Base-by-base conservation (phyloP, 2,329 filamentous ascomycete species). In the Fusarium sp. region DNA sequence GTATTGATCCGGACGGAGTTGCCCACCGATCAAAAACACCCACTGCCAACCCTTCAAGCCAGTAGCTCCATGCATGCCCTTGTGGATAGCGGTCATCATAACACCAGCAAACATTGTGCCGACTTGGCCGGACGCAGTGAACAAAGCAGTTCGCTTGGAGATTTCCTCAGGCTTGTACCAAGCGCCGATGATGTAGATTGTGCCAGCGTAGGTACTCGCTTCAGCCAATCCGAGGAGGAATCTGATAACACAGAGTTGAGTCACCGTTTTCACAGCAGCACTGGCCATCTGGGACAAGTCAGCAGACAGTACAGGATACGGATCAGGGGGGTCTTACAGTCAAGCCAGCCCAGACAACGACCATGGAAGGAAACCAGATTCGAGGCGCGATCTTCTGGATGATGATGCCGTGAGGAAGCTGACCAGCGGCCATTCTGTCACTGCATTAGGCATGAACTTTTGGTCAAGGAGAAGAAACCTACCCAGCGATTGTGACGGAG, bases 51-150 rank as follows among this genome's bases (percentile, higher is more conserved):
- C 83, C 8, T 51, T 50, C 0, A 71, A 40, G 5, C 80, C 78
- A 7, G 68, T 69, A 10, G 78, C 69, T 0, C 83, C 81, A 24
- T 81, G 66, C 55, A 73, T 69, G 1, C 53, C 52, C 36, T 55
- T 60, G 4, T 72, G 59, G 4, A 72, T 72, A 1, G 80, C 82
- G 0, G 81, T 81, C 69, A 86, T 84, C 61, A 87, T 80, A 44
- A 85, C 83, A 0, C 85, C 85, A 2, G 81, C 80, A 52, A 88
- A 85, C 80, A 88, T 84, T 0, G 79, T 84, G 0, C 85, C 85
- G 0, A 82, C 81, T 3, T 86, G 78, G 0, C 84, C 85, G 6
- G 82, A 82, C 2, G 81, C 79, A 6, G 83, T 85, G 67, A 88
- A 88, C 13, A 88, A 80, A 9, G 83, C 85, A 2, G 79, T 83